phyloP scores from a whole-genome alignment of 2,329 filamentous ascomycete species.

The Cylindrodendrum hubeiense region DNA sequence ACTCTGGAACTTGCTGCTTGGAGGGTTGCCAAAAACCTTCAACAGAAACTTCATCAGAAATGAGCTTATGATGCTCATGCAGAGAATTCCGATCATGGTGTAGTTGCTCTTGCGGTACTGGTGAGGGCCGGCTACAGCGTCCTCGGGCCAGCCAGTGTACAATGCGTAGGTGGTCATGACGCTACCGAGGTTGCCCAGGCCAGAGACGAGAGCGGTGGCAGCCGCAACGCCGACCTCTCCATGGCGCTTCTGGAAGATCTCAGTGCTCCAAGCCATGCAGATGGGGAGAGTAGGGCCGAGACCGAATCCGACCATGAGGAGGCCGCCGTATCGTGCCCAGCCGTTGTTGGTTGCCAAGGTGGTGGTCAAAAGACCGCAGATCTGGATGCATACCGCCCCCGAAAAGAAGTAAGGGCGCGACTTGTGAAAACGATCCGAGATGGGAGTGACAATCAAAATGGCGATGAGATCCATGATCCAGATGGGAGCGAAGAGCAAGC shows the following conservation, averaged over 20 bases:
- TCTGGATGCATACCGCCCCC: slow-evolving; percentile 80
- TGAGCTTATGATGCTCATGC: slow-evolving; percentile 80
- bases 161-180: slow-evolving; percentile 91
- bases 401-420: slow-evolving; percentile 87
- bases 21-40: slow-evolving; percentile 67
- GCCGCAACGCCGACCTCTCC: slow-evolving; percentile 92
- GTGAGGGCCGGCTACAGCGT: slow-evolving; percentile 74
- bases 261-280: slow-evolving; percentile 93
- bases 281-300: slow-evolving; percentile 92
- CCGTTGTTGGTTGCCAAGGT: slow-evolving; percentile 79
- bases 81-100: slow-evolving; percentile 88
- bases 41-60: slow-evolving; percentile 77
- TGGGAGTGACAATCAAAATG: slow-evolving; percentile 85
- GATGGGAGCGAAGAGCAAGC: slow-evolving; percentile 88
- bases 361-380: slow-evolving; percentile 81
- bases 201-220: slow-evolving; percentile 86
- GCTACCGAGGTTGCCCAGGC: slow-evolving; percentile 87
- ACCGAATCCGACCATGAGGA: slow-evolving; percentile 92
- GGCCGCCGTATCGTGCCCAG: slow-evolving; percentile 88
- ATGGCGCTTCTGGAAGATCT: slow-evolving; percentile 90
- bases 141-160: slow-evolving; percentile 87
- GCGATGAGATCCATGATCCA: slow-evolving; percentile 95
- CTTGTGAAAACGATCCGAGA: slow-evolving; percentile 88
- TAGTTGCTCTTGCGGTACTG: slow-evolving; percentile 88
- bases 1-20: slow-evolving; percentile 59